Base-by-base conservation (phyloP, 352 stramenopile species). In the Phytophthora ramorum region DNA sequence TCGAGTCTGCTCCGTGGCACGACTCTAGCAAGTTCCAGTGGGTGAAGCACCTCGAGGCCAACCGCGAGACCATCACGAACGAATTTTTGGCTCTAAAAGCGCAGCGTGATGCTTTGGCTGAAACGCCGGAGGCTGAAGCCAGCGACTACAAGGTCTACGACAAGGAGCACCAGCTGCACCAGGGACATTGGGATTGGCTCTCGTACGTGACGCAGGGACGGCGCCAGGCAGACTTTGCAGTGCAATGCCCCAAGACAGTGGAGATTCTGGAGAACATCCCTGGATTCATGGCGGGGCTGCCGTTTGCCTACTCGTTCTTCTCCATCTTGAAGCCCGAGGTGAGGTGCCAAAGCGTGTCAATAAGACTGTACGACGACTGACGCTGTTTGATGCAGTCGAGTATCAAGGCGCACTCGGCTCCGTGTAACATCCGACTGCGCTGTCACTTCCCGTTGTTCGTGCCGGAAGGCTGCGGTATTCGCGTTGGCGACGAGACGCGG, bases 251-350 rank as follows among this genome's bases (percentile, higher is more conserved):
- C 4, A 75, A 78, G 48, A 94, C 88, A 17, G 74, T 88, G 19
- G 69, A 83, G 67, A 75, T 93, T 4, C 63, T 97, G 7, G 87
- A 96, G 61, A 83, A 55, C 45, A 87, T 96, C 34, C 85, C 87
- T 30, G 82, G 76, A n/a, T 94, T 96, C 55, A 94, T 97, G 83
- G 82, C 86, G 12, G 81, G 77, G 1, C 88, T 95, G 37, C 97
- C 96, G 8, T 99, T 99, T 78, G 91, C 91, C 13, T 99, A 98
- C 76, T 81, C 86, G 19, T 99, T 99, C 76, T 99, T 98, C 80
- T 98, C 91, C 22, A 97, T 96, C 13, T 81, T 99, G 56, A 90
- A 98, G 67, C 79, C 78, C 0, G 72, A 96, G 53, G 91, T 92
- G 19, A 69, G 60, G 7, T 24, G 24, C n/a, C 13, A 41, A 13